These are phyloP conservation scores for Crucihimalaya himalaica DNA, from an alignment of 345 rosid species.

Conservation along the genomic window DNA sequence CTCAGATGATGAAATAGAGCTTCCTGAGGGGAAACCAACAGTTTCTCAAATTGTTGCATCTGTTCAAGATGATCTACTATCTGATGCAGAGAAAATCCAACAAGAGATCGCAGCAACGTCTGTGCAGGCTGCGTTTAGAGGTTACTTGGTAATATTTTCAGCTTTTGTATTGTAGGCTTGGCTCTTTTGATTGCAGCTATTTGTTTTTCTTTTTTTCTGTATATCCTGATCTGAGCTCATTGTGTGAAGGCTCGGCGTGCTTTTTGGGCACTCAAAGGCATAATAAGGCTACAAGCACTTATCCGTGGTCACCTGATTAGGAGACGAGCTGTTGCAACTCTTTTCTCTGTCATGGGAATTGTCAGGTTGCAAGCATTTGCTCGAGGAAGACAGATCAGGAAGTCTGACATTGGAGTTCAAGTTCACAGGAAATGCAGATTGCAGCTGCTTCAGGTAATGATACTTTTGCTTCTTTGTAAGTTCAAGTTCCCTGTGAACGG, in stretches of 20 bases:
- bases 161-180: constrained; percentile 10
- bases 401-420: constrained; percentile 59
- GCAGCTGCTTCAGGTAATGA: constrained; percentile 54
- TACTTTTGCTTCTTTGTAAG: background rate
- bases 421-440: constrained; percentile 40
- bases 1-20: constrained; percentile 42
- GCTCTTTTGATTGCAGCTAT: constrained; percentile 17
- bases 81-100: constrained; percentile 56
- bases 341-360: constrained; percentile 73
- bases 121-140: constrained; percentile 95
- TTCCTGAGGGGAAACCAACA: constrained; percentile 42
- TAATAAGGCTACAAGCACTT: constrained; percentile 94
- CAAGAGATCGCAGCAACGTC: constrained; percentile 75
- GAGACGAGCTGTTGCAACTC: constrained; percentile 86
- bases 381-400: constrained; percentile 67
- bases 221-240: constrained; percentile 39
- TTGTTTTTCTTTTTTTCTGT: background rate
- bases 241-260: constrained; percentile 90
- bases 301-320: constrained; percentile 95
- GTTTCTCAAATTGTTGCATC: constrained; percentile 39
- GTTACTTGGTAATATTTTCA: constrained; percentile 71
- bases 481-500: background rate
- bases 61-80: constrained; percentile 29
- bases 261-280: constrained; percentile 90
- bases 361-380: constrained; percentile 80